Base-by-base conservation (phyloP, 2,329 filamentous ascomycete species). In the Xylariaceae sp. region DNA sequence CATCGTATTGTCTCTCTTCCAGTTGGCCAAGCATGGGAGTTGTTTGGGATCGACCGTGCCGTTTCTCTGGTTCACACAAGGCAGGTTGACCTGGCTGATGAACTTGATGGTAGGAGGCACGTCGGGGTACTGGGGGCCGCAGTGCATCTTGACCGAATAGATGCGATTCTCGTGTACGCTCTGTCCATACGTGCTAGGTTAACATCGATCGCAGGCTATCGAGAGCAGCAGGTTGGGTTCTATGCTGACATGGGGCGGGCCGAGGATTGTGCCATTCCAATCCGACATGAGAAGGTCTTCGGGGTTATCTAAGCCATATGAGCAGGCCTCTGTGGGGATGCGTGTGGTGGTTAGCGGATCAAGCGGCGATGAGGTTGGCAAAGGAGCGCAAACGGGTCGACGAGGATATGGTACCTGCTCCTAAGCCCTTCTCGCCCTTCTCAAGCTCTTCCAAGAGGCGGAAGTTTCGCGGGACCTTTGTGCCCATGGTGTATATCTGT, bases 161-260 rank as follows among this genome's bases (percentile, higher is more conserved):
- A 98, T 98, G 58, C 92, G 85, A 69, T 98, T 98, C 73, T 98
- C 92, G 63, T 97, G 90, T 47, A 83, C 88, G 66, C 88, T 94
- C 86, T 92, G 58, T 11, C 18, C 28, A 9, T 27, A 26, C 7
- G 9, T 12, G 11, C 19, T 29, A 34, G 43, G 43, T 24, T 11
- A 28, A 28, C 19, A 7, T 23, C 21, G 12, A 18, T 36, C 18
- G 4, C 3, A 16, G n/a, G 16, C 7, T 6, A 26, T 12, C 15
- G 27, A 5, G n/a, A 11, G 9, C 18, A 23, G 9, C n/a, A 21
- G 29, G 32, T 14, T 8, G 18, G 12, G 9, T 2, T 11, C 26
- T 11, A 37, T 33, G 69, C 85, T 59, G 73, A 96, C 92, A 65
- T 97, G 89, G 62, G 92, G 90, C 53, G 92, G 92, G 1, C 92